Conservation (phyloP, 2,329 filamentous ascomycete species). For the Phoma sp. region DNA sequence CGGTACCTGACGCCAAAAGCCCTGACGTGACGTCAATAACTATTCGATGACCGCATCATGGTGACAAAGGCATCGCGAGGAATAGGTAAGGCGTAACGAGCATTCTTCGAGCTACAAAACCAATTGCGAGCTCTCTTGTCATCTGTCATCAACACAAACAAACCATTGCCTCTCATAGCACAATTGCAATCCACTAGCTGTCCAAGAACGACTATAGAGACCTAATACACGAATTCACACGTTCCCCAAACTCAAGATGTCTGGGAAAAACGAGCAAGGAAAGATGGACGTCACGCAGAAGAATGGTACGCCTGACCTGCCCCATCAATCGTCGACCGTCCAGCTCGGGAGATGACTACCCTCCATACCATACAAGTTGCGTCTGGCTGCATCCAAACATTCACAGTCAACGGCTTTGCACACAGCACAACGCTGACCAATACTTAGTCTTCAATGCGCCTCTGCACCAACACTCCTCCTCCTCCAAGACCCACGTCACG, state of each 20-base stretch:
- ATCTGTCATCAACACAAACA: not conserved
- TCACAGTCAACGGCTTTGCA: not conserved
- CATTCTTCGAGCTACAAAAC: constrained; percentile 4
- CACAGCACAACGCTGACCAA: not conserved
- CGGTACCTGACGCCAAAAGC: constrained; percentile 14
- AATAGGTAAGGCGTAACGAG: constrained; percentile 7
- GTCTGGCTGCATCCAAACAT: too few species aligned
- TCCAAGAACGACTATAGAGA: not conserved
- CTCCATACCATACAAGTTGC: not conserved
- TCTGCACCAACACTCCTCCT: constrained; percentile 30
- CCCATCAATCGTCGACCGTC: not conserved
- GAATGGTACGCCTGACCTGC: constrained; percentile 24
- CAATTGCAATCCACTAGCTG: too few species aligned
- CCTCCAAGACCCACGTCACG: constrained; percentile 13
- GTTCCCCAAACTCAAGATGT: constrained; percentile 18
- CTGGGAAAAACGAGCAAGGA: constrained; percentile 22
- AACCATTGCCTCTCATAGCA: not conserved
- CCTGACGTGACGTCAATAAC: constrained; percentile 14
- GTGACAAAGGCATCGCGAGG: constrained; percentile 10
- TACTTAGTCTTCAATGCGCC: constrained; percentile 31
- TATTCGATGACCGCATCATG: constrained; percentile 17
- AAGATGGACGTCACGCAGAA: constrained; percentile 36
- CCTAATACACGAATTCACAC: not conserved
- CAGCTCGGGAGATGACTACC: not conserved
- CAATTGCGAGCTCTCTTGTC: not conserved